These are phyloP conservation scores for Exophiala mesophila DNA, from an alignment of 2,329 filamentous ascomycete species.

Conservation along the genomic window DNA sequence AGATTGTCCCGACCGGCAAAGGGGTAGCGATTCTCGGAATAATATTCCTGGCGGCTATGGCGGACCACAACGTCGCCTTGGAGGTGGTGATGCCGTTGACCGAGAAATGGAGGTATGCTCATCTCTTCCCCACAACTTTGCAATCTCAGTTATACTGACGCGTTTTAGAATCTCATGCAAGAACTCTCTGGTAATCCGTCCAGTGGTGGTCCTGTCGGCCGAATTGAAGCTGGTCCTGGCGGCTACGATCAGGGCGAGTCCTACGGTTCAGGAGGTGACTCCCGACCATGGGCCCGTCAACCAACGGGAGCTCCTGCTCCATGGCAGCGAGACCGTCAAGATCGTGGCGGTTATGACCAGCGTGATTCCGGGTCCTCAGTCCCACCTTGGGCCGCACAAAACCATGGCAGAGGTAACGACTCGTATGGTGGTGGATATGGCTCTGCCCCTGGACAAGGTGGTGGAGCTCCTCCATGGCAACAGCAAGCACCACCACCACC, in stretches of 20 bases:
- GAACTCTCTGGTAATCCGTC: slow-evolving; percentile 74
- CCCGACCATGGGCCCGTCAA: slow-evolving; percentile 41
- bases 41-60: slow-evolving; percentile 49
- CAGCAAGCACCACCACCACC: slow-evolving; percentile 52
- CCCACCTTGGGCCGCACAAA: slow-evolving; percentile 31
- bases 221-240: slow-evolving; percentile 79
- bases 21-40: slow-evolving; percentile 89
- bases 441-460: slow-evolving; percentile 32
- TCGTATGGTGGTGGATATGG: slow-evolving; percentile 44
- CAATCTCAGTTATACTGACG: no score
- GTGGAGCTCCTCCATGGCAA: slow-evolving; percentile 56
- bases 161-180: slow-evolving; percentile 81
- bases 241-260: slow-evolving; percentile 38
- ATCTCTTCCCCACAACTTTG: no score
- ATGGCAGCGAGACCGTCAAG: slow-evolving; percentile 59
- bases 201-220: slow-evolving; percentile 60
- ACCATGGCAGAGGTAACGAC: slow-evolving; percentile 28
- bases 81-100: slow-evolving; percentile 77
- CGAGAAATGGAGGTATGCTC: slow-evolving; percentile 83
- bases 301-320: slow-evolving; percentile 53
- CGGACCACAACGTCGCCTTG: slow-evolving; percentile 61
- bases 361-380: slow-evolving; percentile 34
- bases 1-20: slow-evolving; percentile 91
- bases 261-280: slow-evolving; percentile 46
- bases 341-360: slow-evolving; percentile 47